Conservation (phyloP, 202 grass and related monocot genomes). For the Schoenoplectus triqueter region DNA sequence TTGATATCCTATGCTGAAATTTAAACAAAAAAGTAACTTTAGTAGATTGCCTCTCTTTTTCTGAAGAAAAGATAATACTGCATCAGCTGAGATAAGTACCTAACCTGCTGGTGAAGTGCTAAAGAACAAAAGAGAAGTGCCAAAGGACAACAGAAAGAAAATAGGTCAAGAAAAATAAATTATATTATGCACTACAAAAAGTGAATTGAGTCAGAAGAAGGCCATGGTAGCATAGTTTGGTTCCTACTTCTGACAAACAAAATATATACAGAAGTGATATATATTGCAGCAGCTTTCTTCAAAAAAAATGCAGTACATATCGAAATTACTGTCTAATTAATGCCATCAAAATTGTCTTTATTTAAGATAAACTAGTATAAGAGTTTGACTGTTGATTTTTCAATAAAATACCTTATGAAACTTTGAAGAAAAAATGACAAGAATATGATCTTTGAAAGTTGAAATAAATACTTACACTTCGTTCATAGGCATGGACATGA, state of each 20-base stretch:
- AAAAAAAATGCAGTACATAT: background rate
- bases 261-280: background rate
- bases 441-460: background rate
- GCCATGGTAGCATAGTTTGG: background rate
- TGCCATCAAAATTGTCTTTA: no score
- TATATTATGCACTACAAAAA: background rate
- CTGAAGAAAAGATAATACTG: background rate
- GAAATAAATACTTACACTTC: slow-evolving; percentile 56
- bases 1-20: slow-evolving; percentile 77
- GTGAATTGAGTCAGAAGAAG: background rate
- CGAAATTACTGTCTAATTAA: background rate
- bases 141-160: background rate
- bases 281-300: no score
- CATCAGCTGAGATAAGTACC: background rate
- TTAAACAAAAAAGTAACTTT: background rate
- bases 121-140: background rate
- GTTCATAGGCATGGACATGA: slow-evolving; percentile 91
- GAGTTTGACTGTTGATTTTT: background rate
- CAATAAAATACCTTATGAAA: background rate
- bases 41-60: slow-evolving; percentile 7
- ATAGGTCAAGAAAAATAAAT: background rate
- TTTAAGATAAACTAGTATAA: no score
- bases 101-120: background rate
- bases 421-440: background rate
- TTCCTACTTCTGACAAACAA: background rate